Percentiles rank a stretch among this genome's conserved stretches.
Evolutionary conservation across 2,329 filamentous ascomycete genomes (phyloP).

Genomic region (Lithohypha guttulata): DNA sequence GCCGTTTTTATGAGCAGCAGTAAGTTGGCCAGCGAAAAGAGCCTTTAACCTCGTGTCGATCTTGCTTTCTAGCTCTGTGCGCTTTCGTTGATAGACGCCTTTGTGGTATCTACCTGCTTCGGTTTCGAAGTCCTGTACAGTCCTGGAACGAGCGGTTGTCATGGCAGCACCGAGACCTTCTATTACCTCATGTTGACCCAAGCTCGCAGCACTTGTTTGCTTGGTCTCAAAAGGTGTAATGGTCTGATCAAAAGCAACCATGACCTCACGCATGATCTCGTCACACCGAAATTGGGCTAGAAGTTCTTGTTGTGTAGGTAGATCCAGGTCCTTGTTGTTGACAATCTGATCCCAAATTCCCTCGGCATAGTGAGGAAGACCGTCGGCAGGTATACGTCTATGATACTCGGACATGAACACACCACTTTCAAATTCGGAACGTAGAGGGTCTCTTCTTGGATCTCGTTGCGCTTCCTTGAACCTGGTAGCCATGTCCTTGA

Average conservation of each 20-base stretch:
- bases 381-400: slow-evolving; percentile 87
- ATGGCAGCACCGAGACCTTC: slow-evolving; percentile 64
- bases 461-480: slow-evolving; percentile 75
- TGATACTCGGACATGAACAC: slow-evolving; percentile 93
- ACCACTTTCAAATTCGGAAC: slow-evolving; percentile 61
- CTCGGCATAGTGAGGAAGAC: slow-evolving; percentile 87
- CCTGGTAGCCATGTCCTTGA: slow-evolving; percentile 65
- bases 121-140: slow-evolving; percentile 73
- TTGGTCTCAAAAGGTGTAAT: slow-evolving; percentile 76
- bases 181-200: slow-evolving; percentile 65
- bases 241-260: slow-evolving; percentile 70
- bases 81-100: slow-evolving; percentile 80
- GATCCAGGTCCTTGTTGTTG: slow-evolving; percentile 93
- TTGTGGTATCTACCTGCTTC: slow-evolving; percentile 96
- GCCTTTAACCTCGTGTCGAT: slow-evolving; percentile 80
- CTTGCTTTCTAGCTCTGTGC: slow-evolving; percentile 72
- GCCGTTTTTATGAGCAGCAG: slow-evolving; percentile 78
- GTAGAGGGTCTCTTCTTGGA: slow-evolving; percentile 48
- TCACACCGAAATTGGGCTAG: slow-evolving; percentile 96
- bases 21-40: slow-evolving; percentile 78
- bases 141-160: slow-evolving; percentile 58
- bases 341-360: slow-evolving; percentile 98
- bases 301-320: slow-evolving; percentile 93
- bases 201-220: slow-evolving; percentile 61
- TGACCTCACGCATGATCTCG: slow-evolving; percentile 84